Conservation (phyloP, 345 rosid species). For the Brassica cretica region DNA sequence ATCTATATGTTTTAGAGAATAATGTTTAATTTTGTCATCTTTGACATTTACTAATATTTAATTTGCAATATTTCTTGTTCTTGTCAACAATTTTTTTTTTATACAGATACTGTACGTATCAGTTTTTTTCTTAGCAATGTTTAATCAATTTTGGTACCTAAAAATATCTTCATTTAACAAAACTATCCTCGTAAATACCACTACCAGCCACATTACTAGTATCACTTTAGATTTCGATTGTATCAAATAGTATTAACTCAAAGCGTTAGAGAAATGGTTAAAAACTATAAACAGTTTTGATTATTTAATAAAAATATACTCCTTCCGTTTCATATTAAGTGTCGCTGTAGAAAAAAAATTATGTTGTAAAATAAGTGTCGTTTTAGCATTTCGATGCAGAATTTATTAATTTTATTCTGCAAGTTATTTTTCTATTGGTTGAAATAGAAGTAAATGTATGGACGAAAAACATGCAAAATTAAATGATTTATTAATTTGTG, state of each 20-base stretch:
- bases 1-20: conserved; percentile 11
- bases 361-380: too few species aligned
- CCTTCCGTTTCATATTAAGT: not conserved
- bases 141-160: not conserved
- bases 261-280: too few species aligned
- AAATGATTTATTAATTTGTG: too few species aligned
- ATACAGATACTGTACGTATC: not conserved
- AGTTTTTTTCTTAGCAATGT: not conserved
- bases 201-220: not conserved
- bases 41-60: not conserved
- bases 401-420: too few species aligned
- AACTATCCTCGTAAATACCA: not conserved
- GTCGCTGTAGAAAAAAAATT: too few species aligned
- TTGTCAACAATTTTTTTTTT: not conserved
- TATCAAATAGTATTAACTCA: too few species aligned
- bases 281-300: not conserved
- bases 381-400: too few species aligned
- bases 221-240: not conserved
- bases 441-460: too few species aligned
- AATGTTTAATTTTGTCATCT: not conserved
- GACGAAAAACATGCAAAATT: too few species aligned
- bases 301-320: not conserved
- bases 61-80: conserved; percentile 9
- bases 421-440: too few species aligned
- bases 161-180: not conserved